Evolutionary conservation across 306 rosid genomes (phyloP).

Genomic region (Fragaria vesca): DNA sequence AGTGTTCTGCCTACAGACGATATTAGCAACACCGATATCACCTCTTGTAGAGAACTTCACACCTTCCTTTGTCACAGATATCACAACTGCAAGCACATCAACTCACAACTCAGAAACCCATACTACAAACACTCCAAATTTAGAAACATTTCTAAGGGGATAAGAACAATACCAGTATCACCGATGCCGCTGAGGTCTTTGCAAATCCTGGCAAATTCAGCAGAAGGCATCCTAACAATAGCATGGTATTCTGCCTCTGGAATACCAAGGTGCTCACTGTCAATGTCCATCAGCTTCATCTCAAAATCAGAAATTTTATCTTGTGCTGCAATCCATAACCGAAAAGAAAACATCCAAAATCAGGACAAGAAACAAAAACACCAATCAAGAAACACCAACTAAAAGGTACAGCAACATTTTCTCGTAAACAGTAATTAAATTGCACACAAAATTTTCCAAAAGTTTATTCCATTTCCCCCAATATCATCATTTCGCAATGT

Average conservation of each 20-base stretch:
- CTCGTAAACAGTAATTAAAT: no score
- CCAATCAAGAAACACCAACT: neutral
- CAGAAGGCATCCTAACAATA: slow-evolving; percentile 84
- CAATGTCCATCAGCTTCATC: slow-evolving; percentile 97
- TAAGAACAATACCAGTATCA: slow-evolving; percentile 63
- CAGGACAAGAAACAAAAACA: slow-evolving; percentile 5
- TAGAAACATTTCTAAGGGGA: neutral
- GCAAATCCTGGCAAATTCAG: slow-evolving; percentile 88
- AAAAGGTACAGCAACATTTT: no score
- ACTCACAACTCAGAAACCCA: neutral
- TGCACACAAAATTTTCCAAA: neutral
- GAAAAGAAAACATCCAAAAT: neutral
- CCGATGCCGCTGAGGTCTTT: slow-evolving; percentile 88
- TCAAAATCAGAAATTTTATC: slow-evolving; percentile 90
- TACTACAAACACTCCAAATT: neutral
- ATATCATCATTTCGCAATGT: no score
- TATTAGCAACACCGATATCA: slow-evolving; percentile 87
- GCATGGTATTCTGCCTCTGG: slow-evolving; percentile 95
- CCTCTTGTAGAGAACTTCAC: slow-evolving; percentile 96
- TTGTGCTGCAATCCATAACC: slow-evolving; percentile 37
- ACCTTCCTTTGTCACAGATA: slow-evolving; percentile 88
- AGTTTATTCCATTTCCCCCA: neutral
- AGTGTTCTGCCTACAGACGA: slow-evolving; percentile 88
- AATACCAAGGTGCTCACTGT: slow-evolving; percentile 95
- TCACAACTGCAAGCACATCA: slow-evolving; percentile 62